Evolutionary conservation across 139 green algal genomes (phyloP), one percentile per base, ranked within the genome.

Genomic region (Haematococcus sp.): DNA sequence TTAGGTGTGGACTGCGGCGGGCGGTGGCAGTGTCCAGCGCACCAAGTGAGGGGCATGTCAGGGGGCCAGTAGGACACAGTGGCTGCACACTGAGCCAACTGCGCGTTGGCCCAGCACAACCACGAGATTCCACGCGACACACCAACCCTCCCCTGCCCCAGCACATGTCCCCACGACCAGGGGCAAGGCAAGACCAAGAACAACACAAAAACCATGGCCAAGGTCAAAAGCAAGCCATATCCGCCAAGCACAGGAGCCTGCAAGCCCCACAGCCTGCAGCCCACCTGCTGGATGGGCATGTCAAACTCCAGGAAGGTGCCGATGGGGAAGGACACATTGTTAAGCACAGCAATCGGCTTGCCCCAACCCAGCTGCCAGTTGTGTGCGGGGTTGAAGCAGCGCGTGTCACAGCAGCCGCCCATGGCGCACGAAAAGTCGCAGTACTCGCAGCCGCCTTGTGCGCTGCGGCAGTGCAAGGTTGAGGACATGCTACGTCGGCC

Each of bases 341-440:
- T 69, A 5, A 79, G 74, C 27, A 66, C 44, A 23, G 61, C 60
- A 30, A 81, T n/a, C 16, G 75, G 75, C 49, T 27, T 23, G 25
- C 68, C 55, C 79, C 79, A 85, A 27, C 79, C 79, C 34, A 85
- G 64, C 74, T 85, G 79, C 74, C 74, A 85, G 70, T 81, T 85
- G 74, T 85, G 70, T n/a, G 70, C 43, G 25, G 79, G 59, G 56
- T 78, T 79, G 30, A 76, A 63, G 70, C 79, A 85, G 25, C 79
- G 70, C 55, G 75, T 17, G n/a, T 68, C 32, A 58, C 79, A 85
- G 79, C 79, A 85, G 56, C 70, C 73, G 64, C 73, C 79, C 79
- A 84, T 84, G n/a, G 64, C 20, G 28, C 44, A 70, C 17, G 54
- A 63, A 4, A 22, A 68, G 56, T 84, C 79, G 64, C 79, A 81